Evolutionary conservation across 495 filamentous ascomycete genomes (phyloP), one percentile per base, ranked within the genome.

Genomic region (Cudoniella acicularis): DNA sequence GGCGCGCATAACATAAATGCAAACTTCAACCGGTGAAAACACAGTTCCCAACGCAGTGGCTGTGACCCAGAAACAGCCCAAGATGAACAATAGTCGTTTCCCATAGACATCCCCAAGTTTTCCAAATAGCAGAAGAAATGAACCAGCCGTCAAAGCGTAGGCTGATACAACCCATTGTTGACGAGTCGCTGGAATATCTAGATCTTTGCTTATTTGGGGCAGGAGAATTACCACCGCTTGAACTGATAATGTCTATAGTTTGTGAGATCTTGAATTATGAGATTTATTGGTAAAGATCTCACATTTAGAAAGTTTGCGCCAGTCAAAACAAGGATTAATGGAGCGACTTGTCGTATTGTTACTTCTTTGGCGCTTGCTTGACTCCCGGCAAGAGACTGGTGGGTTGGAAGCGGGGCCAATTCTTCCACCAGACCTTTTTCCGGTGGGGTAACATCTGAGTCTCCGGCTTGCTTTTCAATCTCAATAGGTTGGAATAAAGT

Each of bases 81-180:
- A 72, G 22, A 90, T 80, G 71, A 91, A 91, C 47, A 91, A 78
- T 2, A 70, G 70, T 59, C 86, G 82, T 56, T 87, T 86, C 25
- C 87, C 89, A 61, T 89, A 89, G 59, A 90, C 81, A 64, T 92
- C 88, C 17, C 83, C 85, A 26, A 91, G 71, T 62, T 84, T 82
- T 40, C 88, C 89, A 74, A 87, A 91, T 52, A 89, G 78, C 11
- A 92, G 74, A 26, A 92, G 71, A 63, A 91, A 87, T 26, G 87
- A 83, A 42, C 87, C 89, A 49, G 86, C 84, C 2, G 83, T 81
- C 42, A 91, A 76, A 10, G 77, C 67, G 56, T 85, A 86, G 0
- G 83, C 78, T 0, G 83, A 85, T 8, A 87, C 72, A 27, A 86
- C 76, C 82, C 83, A 86, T 74, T 87, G 84, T 23, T 83, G 72